A percentile compares a stretch with the other conserved stretches of the same genome.
Evolutionary conservation across 768 basidiomycete species (phyloP).

Genomic region (Multifurca ochricompacta): DNA sequence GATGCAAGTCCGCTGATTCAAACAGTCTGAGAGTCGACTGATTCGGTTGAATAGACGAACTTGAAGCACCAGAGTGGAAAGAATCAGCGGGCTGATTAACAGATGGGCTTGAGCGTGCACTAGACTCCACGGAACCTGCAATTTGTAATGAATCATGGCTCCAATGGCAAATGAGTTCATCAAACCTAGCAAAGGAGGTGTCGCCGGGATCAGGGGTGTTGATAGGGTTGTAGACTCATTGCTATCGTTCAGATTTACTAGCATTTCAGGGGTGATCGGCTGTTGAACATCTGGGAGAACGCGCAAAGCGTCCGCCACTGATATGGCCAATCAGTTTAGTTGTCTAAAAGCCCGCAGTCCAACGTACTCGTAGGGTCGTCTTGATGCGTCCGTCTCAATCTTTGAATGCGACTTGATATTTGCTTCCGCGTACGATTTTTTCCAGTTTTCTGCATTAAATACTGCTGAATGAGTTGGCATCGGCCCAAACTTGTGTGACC

Average conservation of each 20-base stretch:
- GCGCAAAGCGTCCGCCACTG: slow-evolving; percentile 8
- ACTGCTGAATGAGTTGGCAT: slow-evolving; percentile 34
- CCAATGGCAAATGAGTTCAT: neutral
- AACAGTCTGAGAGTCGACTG: neutral
- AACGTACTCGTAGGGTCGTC: slow-evolving; percentile 29
- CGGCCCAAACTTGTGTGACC: slow-evolving; percentile 26
- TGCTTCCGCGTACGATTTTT: slow-evolving; percentile 34
- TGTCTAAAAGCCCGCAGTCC: neutral
- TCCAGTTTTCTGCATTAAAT: slow-evolving; percentile 33
- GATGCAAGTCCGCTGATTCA: slow-evolving; percentile 11
- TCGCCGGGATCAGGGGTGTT: neutral
- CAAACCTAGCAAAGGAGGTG: slow-evolving; percentile 16
- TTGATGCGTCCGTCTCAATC: slow-evolving; percentile 31
- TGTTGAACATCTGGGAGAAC: slow-evolving; percentile 8
- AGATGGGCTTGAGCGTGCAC: slow-evolving; percentile 14
- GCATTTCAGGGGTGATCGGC: slow-evolving; percentile 3
- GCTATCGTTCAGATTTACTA: neutral
- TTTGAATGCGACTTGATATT: slow-evolving; percentile 34
- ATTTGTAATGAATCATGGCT: neutral
- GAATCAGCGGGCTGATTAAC: neutral
- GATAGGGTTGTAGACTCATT: neutral
- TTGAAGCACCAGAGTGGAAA: neutral
- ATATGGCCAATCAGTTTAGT: neutral
- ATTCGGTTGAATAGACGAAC: slow-evolving; percentile 6
- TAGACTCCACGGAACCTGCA: slow-evolving; percentile 7